A percentile compares a stretch with the other conserved stretches of the same genome.
phyloP scores from a whole-genome alignment of 2,329 filamentous ascomycete species.

The Colletotrichum spaethianum region DNA sequence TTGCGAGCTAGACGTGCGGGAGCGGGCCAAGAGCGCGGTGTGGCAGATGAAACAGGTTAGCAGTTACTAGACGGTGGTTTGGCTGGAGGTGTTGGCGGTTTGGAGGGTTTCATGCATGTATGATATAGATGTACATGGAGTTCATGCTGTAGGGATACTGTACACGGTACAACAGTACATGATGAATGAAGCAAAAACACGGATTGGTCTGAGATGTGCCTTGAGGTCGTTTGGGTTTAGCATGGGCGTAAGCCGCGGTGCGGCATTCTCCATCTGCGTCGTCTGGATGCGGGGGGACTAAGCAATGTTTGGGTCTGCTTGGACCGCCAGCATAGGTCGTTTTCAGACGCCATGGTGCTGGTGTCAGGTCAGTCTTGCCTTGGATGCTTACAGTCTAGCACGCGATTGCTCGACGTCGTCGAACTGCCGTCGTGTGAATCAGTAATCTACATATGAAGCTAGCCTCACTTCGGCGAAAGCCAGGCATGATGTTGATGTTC shows the following conservation, averaged over 20 bases:
- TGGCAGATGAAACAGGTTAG: slow-evolving; percentile 74
- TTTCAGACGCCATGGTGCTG: background rate
- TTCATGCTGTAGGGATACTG: slow-evolving; percentile 10
- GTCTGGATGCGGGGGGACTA: background rate
- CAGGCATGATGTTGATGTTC: background rate
- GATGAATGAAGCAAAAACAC: slow-evolving; percentile 34
- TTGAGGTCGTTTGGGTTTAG: background rate
- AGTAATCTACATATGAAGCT: background rate
- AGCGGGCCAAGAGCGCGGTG: slow-evolving; percentile 85
- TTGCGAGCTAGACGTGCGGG: slow-evolving; percentile 83
- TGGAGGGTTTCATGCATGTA: slow-evolving; percentile 17
- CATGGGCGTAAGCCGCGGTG: background rate
- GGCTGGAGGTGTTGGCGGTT: background rate
- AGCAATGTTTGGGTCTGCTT: background rate
- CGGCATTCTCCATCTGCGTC: background rate
- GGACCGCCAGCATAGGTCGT: no score
- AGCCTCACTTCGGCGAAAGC: background rate
- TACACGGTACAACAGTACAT: slow-evolving; percentile 35
- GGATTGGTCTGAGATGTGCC: background rate
- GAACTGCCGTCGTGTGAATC: background rate
- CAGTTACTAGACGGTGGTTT: slow-evolving; percentile 29
- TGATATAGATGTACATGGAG: slow-evolving; percentile 36
- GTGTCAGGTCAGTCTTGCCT: background rate
- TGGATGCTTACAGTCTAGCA: background rate
- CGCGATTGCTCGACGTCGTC: background rate